Base-by-base conservation (phyloP, 2,329 filamentous ascomycete species). In the Sporothrix pseudoabietina region DNA sequence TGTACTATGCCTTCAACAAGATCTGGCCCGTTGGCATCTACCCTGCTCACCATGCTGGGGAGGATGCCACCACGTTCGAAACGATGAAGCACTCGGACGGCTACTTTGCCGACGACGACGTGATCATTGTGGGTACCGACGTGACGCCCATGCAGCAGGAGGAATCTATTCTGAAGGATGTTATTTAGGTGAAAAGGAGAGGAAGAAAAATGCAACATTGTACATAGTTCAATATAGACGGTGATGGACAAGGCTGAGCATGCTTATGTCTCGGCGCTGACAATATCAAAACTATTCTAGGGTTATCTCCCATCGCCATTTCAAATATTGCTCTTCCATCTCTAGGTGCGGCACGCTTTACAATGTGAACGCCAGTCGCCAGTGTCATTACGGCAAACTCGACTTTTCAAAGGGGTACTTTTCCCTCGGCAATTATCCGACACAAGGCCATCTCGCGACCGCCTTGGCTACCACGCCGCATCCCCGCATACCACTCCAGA, bases 1-100 rank as follows among this genome's bases (percentile, higher is more conserved):
- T 80, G 3, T 82, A 82, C 73, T 80, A 78, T 47, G 75, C 74
- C 0, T 75, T 84, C 8, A 83, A 81, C 76, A 72, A 74, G 44
- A 66, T 83, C 30, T 82, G 81, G 79, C 81, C 82, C 35, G 14
- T 65, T 10, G 9, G 16, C 41, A 54, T 71, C 57, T 71, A 65
- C 41, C 63, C 71, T 10, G 52, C 52, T 2, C n/a, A 35, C 75
- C 14, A 72, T 39, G 19, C 61, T 16, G 63, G 59, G 52, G 71
- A 59, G 7, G 71, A 35, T 12, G 39, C 59, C 32, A 30, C 4
- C 7, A 72, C 71, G n/a, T 72, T 55, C 5, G 71, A 72, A 14
- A n/a, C 59, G 12, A 72, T 72, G 71, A 47, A 22, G 35, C 6
- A 49, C 5, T 44, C 71, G 3, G 71, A 72, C 47, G 71, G 71